Evolutionary conservation across 345 rosid genomes (phyloP).

Genomic region (Punica granatum): DNA sequence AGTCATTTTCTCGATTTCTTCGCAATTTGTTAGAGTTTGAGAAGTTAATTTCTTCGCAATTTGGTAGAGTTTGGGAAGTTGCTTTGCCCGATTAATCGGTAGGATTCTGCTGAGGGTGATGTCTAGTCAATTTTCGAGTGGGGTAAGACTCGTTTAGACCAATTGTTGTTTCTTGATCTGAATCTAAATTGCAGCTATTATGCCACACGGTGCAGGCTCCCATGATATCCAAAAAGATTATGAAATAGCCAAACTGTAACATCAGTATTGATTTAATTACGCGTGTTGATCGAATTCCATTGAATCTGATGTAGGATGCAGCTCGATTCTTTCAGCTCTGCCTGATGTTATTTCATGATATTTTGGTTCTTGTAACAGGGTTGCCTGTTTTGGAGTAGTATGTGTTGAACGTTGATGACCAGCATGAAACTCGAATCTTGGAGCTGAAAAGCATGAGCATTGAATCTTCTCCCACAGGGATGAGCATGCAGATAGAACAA

Average conservation of each 20-base stretch:
- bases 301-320: neutral
- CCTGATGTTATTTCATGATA: neutral
- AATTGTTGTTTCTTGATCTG: neutral
- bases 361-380: neutral
- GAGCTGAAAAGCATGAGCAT: slow-evolving; percentile 21
- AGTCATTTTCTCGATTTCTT: neutral
- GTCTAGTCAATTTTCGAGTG: neutral
- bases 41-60: no score
- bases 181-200: neutral
- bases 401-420: neutral
- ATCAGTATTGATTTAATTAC: neutral
- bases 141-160: neutral
- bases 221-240: neutral
- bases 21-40: slow-evolving; percentile 8
- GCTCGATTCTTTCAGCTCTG: neutral
- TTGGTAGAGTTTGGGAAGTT: slow-evolving; percentile 5
- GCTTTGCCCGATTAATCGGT: neutral
- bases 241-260: neutral
- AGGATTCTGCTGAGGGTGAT: neutral
- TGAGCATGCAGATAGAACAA: slow-evolving; percentile 34
- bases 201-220: neutral
- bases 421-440: neutral
- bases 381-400: neutral
- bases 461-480: slow-evolving; percentile 23
- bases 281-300: neutral